These are phyloP conservation scores for Rostrohypoxylon terebratum DNA, from an alignment of 495 filamentous ascomycete species.

Conservation along the genomic window DNA sequence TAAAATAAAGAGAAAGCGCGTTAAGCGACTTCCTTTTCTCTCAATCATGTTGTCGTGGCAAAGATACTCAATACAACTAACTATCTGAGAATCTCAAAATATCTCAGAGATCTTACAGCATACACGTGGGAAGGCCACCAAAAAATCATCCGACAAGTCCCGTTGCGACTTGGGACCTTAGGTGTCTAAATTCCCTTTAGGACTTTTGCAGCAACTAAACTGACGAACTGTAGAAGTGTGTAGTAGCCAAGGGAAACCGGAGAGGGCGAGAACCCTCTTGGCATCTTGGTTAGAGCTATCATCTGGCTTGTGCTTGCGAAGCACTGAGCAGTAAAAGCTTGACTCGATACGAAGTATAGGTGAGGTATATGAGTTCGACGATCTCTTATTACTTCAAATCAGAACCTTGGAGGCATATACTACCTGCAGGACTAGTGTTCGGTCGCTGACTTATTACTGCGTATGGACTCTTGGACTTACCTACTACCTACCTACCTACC, in stretches of 20 bases:
- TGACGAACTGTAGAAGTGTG: neutral
- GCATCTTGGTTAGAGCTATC: neutral
- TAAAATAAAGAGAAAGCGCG: slow-evolving; percentile 2
- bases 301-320: neutral
- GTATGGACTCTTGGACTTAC: too few species aligned
- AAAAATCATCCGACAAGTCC: slow-evolving; percentile 34
- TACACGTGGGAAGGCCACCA: slow-evolving; percentile 25
- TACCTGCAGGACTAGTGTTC: neutral
- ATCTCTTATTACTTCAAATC: neutral
- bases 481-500: too few species aligned
- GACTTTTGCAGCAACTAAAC: neutral
- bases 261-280: neutral
- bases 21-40: slow-evolving; percentile 25
- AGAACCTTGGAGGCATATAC: neutral
- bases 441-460: slow-evolving; percentile 6
- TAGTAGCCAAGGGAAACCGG: slow-evolving; percentile 4
- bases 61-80: neutral
- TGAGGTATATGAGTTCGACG: neutral
- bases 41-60: slow-evolving; percentile 38
- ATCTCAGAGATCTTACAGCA: slow-evolving; percentile 18
- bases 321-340: neutral
- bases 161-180: slow-evolving; percentile 32
- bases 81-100: neutral
- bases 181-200: slow-evolving; percentile 6
- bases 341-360: neutral